Base-by-base conservation (phyloP, 345 rosid species). In the Passiflora organensis region DNA sequence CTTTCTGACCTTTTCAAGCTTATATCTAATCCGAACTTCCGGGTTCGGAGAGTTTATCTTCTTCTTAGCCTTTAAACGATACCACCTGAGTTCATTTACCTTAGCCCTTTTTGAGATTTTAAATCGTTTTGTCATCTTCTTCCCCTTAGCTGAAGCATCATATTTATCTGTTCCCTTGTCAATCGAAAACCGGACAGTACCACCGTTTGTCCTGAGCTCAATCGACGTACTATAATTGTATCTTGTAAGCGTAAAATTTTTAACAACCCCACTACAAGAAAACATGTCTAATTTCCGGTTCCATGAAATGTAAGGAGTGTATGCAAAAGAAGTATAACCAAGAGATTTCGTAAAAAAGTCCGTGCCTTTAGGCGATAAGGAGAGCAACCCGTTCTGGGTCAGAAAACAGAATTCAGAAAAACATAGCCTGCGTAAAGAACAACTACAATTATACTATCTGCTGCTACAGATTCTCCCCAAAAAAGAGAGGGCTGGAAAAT, bases 31-130 rank as follows among this genome's bases (percentile, higher is more conserved):
- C 75, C 98, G 73, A 54, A 91, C 95, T 84, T 85, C 95, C 15
- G 98, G 97, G 58, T 85, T 91, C 11, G 90, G 88, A 46, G 98
- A 91, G 71, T 88, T 91, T 76, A 82, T 91, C 88, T 85, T 83
- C 89, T 79, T 91, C 68, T 85, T 88, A 43, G 96, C 93, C 81
- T 83, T 85, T 13, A 88, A 76, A 53, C 93, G 85, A 53, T 83
- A 88, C 42, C 85, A 84, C 57, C 84, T 74, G 46, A 91, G 84
- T 69, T 91, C 98, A 38, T 91, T 91, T 48, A 76, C 59, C 68
- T 80, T 91, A 23, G 81, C 78, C 71, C 75, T 82, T 68, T 63
- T 82, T 10, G 95, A 85, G 72, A 72, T 70, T 66, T 79, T 87
- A 48, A 61, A 58, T 19, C 65, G 52, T 58, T 77, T 87, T 63